Base-by-base conservation (phyloP, 148 eudicot genomes). In the Chenopodium formosanum region DNA sequence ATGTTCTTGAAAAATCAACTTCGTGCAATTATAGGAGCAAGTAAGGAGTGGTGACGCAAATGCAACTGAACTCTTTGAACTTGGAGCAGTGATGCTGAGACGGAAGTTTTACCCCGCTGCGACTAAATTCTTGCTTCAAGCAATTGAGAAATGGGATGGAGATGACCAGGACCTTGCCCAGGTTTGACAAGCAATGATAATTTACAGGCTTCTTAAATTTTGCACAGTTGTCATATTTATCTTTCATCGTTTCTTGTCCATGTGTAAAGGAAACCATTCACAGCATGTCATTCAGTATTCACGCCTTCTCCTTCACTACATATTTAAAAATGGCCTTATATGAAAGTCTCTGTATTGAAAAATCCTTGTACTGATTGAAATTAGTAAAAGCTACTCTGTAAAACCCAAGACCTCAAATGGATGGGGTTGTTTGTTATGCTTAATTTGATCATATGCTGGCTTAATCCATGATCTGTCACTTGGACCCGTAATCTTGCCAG, bases 111-210 rank as follows among this genome's bases (percentile, higher is more conserved):
- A 95, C 82, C 91, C 98, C 6, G 98, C 96, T 67, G 92, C 98
- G 29, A 91, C 93, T 25, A 95, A 93, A 70, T 95, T 85, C 84
- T 89, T 95, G 90, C 89, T 86, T 79, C 96, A 92, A 84, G 97
- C 98, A 7, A 92, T 95, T 13, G 91, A 93, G 10, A 93, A 91
- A 90, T 95, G 98, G 98, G 97, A 93, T 65, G 98, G 97, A 73
- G 98, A 93, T 82, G 97, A 93, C 82, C 97, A 93, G 86, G 98
- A 95, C 89, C 97, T 95, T 87, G 97, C 96, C 34, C 97, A 95
- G 89, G 98, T 93, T 85, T 67, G 78, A 62, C 5, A 74, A 22
- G 52, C 73, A 73, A 82, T 82, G 74, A 40, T 73, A 3, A 3
- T 78, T 66, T 53, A 22, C 66, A 25, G 56, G 32, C 50, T 48